Evolutionary conservation across 2,329 filamentous ascomycete genomes (phyloP).

Genomic region (Elsinoe arachidis): DNA sequence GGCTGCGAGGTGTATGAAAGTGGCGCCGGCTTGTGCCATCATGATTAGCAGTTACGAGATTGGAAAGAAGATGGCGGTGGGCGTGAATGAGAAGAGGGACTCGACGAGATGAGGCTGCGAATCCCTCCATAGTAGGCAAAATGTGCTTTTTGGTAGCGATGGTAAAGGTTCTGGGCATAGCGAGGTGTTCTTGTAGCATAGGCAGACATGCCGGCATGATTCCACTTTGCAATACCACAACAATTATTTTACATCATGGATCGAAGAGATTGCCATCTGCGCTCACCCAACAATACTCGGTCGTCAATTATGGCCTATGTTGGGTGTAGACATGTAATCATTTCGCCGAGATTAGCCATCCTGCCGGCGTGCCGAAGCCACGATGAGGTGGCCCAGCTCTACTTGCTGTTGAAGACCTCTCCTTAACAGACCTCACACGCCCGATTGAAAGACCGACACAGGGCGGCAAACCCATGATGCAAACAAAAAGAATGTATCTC

Average conservation of each 20-base stretch:
- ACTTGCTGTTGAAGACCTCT: neutral
- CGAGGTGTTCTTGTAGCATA: neutral
- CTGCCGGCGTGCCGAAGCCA: neutral
- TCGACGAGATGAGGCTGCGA: neutral
- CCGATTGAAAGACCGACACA: neutral
- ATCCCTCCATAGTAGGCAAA: neutral
- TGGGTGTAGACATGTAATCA: no score
- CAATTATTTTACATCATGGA: no score
- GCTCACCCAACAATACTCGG: no score
- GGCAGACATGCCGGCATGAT: neutral
- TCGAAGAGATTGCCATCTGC: no score
- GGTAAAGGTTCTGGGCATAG: neutral
- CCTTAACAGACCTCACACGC: neutral
- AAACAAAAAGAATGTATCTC: neutral
- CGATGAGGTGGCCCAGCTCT: conserved; percentile 1
- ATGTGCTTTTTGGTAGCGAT: neutral
- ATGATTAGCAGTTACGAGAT: conserved; percentile 99
- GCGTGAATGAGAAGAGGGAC: conserved; percentile 55
- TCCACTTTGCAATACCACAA: no score
- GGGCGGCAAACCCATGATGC: neutral
- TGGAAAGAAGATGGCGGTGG: conserved; percentile 77
- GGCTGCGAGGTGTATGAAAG: conserved; percentile 84
- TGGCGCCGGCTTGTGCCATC: conserved; percentile 92
- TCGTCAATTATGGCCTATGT: no score
- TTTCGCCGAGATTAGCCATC: no score